Base-by-base conservation (phyloP, 1,139 yeast species). In the Suhomyces atakaporum region DNA sequence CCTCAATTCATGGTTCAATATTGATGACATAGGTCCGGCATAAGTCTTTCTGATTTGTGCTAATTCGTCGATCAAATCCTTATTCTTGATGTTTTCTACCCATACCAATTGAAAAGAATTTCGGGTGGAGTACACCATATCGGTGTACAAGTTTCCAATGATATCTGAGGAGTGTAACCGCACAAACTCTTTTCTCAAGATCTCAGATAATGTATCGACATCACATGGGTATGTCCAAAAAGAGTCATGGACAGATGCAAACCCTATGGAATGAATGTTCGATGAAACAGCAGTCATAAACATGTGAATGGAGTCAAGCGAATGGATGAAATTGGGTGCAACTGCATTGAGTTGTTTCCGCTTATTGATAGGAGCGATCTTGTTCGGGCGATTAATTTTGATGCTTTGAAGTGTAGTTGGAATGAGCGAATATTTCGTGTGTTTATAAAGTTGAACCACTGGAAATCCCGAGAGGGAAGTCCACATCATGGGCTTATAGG, bases 321-420 rank as follows among this genome's bases (percentile, higher is more conserved):
- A 69, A 46, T 71, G 77, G 33, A 71, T 65, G 43, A 64, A 71
- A 42, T 71, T 71, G 2, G 77, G 75, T 0, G 76, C 73, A 6
- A 71, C 55, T 3, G 63, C 75, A 43, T 62, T 63, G 33, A 58
- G 25, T 41, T 69, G 75, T 38, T 62, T 66, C 25, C 44, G 34
- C n/a, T 43, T 33, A 43, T 66, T 60, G 21, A 69, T 51, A 1
- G 60, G 57, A 0, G 63, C 51, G 3, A 46, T 18, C 14, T 41
- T 37, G 1, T 47, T 36, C 4, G 56, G 54, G 14, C 44, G 45
- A 4, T 40, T 43, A 16, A 64, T 32, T 3, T 51, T 41, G 4
- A 66, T 45, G 6, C 38, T 43, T 30, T 66, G 73, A n/a, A 66
- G 46, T 2, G 57, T 40, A 0, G 72, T 60, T 2, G 44, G 38